phyloP scores from a whole-genome alignment of 1,284 basidiomycete genomes.

The Austroboletus novae-zelandiae region DNA sequence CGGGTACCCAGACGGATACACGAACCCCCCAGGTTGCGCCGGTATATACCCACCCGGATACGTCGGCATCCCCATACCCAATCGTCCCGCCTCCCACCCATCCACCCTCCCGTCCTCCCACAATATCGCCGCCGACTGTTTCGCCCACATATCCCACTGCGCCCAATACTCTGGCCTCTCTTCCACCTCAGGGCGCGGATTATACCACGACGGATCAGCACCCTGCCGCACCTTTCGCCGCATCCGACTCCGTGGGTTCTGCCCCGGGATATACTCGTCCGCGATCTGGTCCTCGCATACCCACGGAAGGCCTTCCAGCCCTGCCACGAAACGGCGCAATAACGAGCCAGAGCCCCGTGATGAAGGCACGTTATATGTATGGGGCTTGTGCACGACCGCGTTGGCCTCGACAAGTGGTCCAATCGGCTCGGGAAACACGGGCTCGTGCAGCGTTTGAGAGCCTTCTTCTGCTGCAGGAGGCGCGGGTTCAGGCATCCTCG shows the following conservation, averaged over 20 bases:
- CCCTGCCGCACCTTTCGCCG: conserved; percentile 12
- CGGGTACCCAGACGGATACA: conserved; percentile 17
- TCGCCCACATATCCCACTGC: conserved; percentile 29
- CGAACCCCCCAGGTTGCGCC: conserved; percentile 6
- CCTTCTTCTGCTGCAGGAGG: conserved; percentile 7
- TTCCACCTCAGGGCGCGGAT: conserved; percentile 5
- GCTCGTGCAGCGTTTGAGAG: conserved; percentile 23
- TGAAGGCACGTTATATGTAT: not conserved
- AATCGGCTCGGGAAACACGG: not conserved
- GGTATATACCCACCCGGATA: conserved; percentile 23
- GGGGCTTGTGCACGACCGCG: not conserved
- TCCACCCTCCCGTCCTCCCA: conserved; percentile 7
- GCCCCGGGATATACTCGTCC: conserved; percentile 20
- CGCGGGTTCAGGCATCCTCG: not conserved
- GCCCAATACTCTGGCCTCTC: conserved; percentile 11
- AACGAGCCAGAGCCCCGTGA: conserved; percentile 3
- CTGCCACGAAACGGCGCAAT: conserved; percentile 17
- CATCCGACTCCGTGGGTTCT: conserved; percentile 15
- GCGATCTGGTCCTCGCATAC: conserved; percentile 19
- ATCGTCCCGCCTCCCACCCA: not conserved
- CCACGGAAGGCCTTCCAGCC: conserved; percentile 24
- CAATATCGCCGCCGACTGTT: conserved; percentile 19
- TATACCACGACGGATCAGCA: conserved; percentile 28
- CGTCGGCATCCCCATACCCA: not conserved
- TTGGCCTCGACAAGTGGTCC: not conserved